phyloP scores from a whole-genome alignment of 1,284 basidiomycete genomes.

The Waitea zeae region DNA sequence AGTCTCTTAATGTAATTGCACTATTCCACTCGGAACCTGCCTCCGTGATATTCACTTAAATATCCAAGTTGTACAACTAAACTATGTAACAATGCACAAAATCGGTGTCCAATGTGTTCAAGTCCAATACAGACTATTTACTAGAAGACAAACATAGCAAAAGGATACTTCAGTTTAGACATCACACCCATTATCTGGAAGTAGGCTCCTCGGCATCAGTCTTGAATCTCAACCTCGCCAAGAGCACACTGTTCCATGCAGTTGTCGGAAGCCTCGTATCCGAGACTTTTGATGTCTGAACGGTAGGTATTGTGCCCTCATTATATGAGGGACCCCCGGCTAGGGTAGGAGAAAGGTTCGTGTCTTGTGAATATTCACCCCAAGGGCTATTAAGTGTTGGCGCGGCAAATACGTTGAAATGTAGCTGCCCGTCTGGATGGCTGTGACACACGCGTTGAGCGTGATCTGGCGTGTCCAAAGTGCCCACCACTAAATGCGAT shows the following conservation, averaged over 20 bases:
- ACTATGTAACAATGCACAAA: too few species aligned
- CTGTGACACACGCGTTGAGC: slow-evolving; percentile 52
- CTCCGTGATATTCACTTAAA: too few species aligned
- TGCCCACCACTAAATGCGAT: slow-evolving; percentile 39
- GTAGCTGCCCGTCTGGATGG: slow-evolving; percentile 34
- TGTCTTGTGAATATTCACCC: slow-evolving; percentile 50
- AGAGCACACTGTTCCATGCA: slow-evolving; percentile 25
- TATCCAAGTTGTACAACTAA: too few species aligned
- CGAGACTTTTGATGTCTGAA: slow-evolving; percentile 37
- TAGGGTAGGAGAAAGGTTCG: slow-evolving; percentile 19
- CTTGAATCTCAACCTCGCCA: slow-evolving; percentile 37
- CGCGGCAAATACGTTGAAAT: slow-evolving; percentile 49
- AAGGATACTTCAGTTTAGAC: too few species aligned
- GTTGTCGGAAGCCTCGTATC: slow-evolving; percentile 8
- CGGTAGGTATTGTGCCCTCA: slow-evolving; percentile 14
- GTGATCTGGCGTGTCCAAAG: slow-evolving; percentile 48
- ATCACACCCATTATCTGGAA: too few species aligned
- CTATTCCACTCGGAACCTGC: too few species aligned
- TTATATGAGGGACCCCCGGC: slow-evolving; percentile 18
- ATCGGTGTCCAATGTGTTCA: too few species aligned
- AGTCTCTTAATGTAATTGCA: too few species aligned
- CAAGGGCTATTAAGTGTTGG: slow-evolving; percentile 34
- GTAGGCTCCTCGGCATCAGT: slow-evolving; percentile 36
- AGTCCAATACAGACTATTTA: too few species aligned
- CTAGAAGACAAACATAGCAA: too few species aligned